Evolutionary conservation across 2,329 filamentous ascomycete genomes (phyloP).

Genomic region (Gaeumannomyces sp.): DNA sequence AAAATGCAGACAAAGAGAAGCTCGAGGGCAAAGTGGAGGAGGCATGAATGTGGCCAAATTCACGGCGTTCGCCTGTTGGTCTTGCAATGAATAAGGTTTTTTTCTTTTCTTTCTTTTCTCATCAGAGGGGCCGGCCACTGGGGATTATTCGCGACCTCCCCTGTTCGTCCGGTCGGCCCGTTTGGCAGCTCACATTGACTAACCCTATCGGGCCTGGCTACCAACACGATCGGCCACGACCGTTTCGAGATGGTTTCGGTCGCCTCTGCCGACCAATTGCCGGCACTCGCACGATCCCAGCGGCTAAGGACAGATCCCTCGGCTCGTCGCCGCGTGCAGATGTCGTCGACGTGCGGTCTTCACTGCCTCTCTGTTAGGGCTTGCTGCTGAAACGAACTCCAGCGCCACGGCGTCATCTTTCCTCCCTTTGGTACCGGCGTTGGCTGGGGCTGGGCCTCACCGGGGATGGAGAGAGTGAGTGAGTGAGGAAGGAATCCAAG

Average conservation of each 20-base stretch:
- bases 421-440: too few relatives aligned
- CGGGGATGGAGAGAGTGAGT: too few relatives aligned
- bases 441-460: too few relatives aligned
- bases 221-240: not conserved
- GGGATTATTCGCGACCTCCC: too few relatives aligned
- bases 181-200: not conserved
- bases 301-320: not conserved
- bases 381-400: too few relatives aligned
- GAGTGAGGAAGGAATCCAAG: too few relatives aligned
- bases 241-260: not conserved
- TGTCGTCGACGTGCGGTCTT: too few relatives aligned
- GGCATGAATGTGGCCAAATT: not conserved
- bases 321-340: too few relatives aligned
- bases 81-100: not conserved
- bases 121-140: too few relatives aligned
- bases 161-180: not conserved
- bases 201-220: not conserved
- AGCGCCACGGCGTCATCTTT: too few relatives aligned
- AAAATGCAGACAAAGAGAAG: too few relatives aligned
- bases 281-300: not conserved
- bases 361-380: too few relatives aligned
- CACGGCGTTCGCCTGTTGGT: not conserved
- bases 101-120: not conserved
- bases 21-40: not conserved
- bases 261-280: not conserved